Evolutionary conservation across 2,329 filamentous ascomycete species (phyloP), one percentile per base, ranked within the genome.

Genomic region (Fusarium poae): DNA sequence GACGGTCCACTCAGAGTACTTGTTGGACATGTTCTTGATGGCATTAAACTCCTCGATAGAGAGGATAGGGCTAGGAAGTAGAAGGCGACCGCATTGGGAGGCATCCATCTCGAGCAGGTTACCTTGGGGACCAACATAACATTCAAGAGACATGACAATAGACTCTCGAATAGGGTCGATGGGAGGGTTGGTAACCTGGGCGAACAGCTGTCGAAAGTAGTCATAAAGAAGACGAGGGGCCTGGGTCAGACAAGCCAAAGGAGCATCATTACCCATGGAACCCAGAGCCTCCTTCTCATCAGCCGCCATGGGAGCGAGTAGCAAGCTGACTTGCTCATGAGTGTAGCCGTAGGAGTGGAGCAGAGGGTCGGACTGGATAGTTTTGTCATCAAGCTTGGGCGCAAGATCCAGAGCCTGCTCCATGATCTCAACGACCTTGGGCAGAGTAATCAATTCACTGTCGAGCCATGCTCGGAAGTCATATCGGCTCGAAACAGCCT

Each of bases 81-180:
- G 87, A 25, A 98, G 85, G 67, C 95, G 89, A 72, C 91, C 91
- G 79, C 94, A 97, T 80, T 98, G 95, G 29, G 91, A 91, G 60
- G 92, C 82, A 75, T 97, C 91, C 92, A 98, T 97, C 82, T 97
- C 94, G 30, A 97, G 85, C 60, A 98, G 83, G 78, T 98, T 98
- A 62, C 95, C 95, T 81, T 98, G 95, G 45, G 95, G 95, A 49
- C 95, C 95, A 72, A 98, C 92, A 77, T 97, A 98, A 75, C 95
- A 97, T 78, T 97, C 94, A 40, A 98, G 83, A 57, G 95, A 97
- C 95, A 98, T 98, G 80, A 98, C 95, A 75, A 97, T 96, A 29
- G 94, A 95, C 85, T 98, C 95, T 80, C 95, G 88, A 74, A 98
- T 98, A 32, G 95, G 95, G 77, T 98, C 95, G 76, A 98, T 98